Base-by-base conservation (phyloP, 306 rosid genomes). In the Glycine latifolia region DNA sequence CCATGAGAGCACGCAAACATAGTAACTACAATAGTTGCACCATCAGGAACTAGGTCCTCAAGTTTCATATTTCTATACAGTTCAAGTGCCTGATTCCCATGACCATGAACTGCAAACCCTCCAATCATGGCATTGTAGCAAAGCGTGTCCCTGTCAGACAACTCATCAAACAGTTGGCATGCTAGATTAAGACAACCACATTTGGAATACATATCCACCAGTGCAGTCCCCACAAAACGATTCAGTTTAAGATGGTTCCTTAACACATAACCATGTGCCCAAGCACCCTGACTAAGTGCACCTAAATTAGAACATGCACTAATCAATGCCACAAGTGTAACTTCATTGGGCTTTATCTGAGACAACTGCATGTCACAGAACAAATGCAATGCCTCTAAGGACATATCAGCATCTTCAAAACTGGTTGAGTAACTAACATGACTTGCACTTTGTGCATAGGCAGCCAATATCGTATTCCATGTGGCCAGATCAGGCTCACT, bases 1-100 rank as follows among this genome's bases (percentile, higher is more conserved):
- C 61, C 84, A 77, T 88, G 87, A 55, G 87, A 88, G 52, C 88
- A 85, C 2, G 88, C 87, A 79, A 70, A 85, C 90, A 87, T 75
- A 5, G 83, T 71, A 56, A 87, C 85, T 15, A 87, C 81, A 69
- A 87, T 48, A 69, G 88, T 87, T 58, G 84, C 83, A 79, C 16
- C 71, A 79, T 85, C 83, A 47, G 88, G 86, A 81, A 74, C 77
- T 14, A 85, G 3, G 2, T 86, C 86, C 52, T 71, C 72, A 33
- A 52, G 13, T 47, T 75, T 66, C 86, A 87, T 87, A 60, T 71
- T 79, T 60, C 59, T 78, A 75, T 87, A 85, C 31, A 87, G 85
- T 5, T 81, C 85, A 79, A 87, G 87, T 5, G 90, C 88, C 10
- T 39, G 79, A 82, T 60, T 69, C 72, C 87, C 90, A 6, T 75